phyloP scores from a whole-genome alignment of 2,329 filamentous ascomycete species.

The Aspergillus jensenii region DNA sequence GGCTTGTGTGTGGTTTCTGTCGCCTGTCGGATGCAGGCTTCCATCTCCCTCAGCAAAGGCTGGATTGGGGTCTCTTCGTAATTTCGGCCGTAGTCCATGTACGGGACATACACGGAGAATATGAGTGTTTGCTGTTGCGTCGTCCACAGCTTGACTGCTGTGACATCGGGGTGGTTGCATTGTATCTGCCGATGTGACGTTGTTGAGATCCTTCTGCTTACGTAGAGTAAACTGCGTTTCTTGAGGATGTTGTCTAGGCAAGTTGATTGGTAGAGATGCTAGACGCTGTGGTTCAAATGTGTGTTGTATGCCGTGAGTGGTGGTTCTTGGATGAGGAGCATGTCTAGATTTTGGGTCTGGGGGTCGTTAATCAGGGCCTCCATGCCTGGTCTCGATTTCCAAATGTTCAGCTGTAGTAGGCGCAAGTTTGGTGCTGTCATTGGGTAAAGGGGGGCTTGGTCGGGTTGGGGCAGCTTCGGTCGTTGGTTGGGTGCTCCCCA shows the following conservation, averaged over 20 bases:
- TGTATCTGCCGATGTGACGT: slow-evolving; percentile 23
- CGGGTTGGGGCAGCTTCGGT: background rate
- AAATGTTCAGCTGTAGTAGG: slow-evolving; percentile 17
- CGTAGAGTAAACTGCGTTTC: slow-evolving; percentile 24
- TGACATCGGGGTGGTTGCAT: slow-evolving; percentile 25
- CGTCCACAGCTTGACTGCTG: slow-evolving; percentile 20
- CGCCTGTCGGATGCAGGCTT: background rate
- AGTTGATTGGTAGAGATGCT: slow-evolving; percentile 25
- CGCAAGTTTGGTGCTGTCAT: slow-evolving; percentile 7
- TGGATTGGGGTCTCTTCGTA: no score
- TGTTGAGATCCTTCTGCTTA: slow-evolving; percentile 23
- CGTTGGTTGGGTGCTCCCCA: slow-evolving; percentile 16
- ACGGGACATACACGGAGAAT: no score
- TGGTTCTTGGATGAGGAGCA: slow-evolving; percentile 22
- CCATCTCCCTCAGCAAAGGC: no score
- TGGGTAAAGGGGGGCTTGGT: background rate
- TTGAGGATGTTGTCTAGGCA: slow-evolving; percentile 10
- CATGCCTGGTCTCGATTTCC: slow-evolving; percentile 24
- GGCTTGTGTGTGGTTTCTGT: background rate
- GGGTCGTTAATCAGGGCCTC: slow-evolving; percentile 30
- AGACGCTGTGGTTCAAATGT: slow-evolving; percentile 26
- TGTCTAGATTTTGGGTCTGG: slow-evolving; percentile 23
- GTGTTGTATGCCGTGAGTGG: slow-evolving; percentile 16
- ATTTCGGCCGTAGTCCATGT: no score
- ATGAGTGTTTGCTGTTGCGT: no score